Evolutionary conservation across 306 rosid genomes (phyloP).

Genomic region (Coriaria nepalensis): DNA sequence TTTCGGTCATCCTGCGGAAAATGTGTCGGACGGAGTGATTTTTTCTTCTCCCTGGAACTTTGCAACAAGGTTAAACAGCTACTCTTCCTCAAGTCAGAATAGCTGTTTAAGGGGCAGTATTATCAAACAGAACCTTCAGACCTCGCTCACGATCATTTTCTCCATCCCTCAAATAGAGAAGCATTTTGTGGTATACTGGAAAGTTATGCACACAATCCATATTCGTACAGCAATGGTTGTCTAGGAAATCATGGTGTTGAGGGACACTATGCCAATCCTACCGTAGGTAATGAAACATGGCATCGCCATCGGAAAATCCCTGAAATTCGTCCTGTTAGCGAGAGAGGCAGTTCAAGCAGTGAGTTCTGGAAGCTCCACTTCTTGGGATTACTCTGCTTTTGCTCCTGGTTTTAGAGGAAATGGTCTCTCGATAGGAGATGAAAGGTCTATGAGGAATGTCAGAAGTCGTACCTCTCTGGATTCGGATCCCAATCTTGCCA

Average conservation of each 20-base stretch:
- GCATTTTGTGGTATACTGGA: constrained; percentile 34
- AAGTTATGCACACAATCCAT: constrained; percentile 35
- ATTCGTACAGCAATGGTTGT: constrained; percentile 51
- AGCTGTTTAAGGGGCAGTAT: constrained; percentile 41
- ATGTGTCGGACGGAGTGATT: constrained; percentile 38
- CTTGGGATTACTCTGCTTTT: constrained; percentile 58
- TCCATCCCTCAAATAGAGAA: constrained; percentile 42
- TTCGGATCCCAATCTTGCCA: constrained; percentile 51
- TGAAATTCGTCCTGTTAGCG: constrained; percentile 50
- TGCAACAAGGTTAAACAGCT: constrained; percentile 41
- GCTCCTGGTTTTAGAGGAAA: constrained; percentile 45
- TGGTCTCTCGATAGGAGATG: constrained; percentile 55
- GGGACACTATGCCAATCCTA: constrained; percentile 51
- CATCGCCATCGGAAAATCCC: constrained; percentile 79
- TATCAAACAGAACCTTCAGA: constrained; percentile 48
- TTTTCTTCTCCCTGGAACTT: constrained; percentile 53
- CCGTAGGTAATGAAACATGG: constrained; percentile 56
- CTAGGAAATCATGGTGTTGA: constrained; percentile 46
- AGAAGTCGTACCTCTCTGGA: constrained; percentile 67
- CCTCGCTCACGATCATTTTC: constrained; percentile 46
- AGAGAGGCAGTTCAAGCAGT: constrained; percentile 72
- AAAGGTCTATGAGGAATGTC: constrained; percentile 62
- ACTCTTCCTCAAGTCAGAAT: constrained; percentile 41
- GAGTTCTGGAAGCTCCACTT: constrained; percentile 55
- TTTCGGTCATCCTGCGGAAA: constrained; percentile 45